Percentiles rank a stretch among this genome's conserved stretches.
Evolutionary conservation across 768 basidiomycete genomes (phyloP).

Genomic region (Tephrocybe sp.): DNA sequence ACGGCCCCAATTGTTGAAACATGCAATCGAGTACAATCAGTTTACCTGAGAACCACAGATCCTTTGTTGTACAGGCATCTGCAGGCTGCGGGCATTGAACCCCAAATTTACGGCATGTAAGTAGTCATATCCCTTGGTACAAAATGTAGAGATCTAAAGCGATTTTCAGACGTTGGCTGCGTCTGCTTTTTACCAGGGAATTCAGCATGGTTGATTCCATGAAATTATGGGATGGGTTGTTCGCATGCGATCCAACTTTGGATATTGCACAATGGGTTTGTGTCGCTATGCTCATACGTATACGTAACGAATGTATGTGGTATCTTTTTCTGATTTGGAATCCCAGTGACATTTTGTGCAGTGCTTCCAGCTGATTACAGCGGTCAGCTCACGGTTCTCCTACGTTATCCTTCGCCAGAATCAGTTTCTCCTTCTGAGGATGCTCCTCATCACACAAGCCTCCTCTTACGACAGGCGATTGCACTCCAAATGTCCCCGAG

Average conservation of each 20-base stretch:
- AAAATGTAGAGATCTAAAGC: slow-evolving; percentile 1
- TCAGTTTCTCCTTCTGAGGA: slow-evolving; percentile 30
- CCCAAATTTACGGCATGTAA: slow-evolving; percentile 95
- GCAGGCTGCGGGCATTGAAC: slow-evolving; percentile 82
- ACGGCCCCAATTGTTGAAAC: slow-evolving; percentile 82
- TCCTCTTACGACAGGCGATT: slow-evolving; percentile 83
- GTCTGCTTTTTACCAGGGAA: slow-evolving; percentile 91
- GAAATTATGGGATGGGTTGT: slow-evolving; percentile 93
- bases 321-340: neutral
- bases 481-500: slow-evolving; percentile 73
- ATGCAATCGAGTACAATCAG: slow-evolving; percentile 77
- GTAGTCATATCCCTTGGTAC: slow-evolving; percentile 24
- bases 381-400: slow-evolving; percentile 73
- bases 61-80: slow-evolving; percentile 73
- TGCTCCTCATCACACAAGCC: slow-evolving; percentile 52
- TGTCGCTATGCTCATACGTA: slow-evolving; percentile 92
- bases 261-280: slow-evolving; percentile 84
- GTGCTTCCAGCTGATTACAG: slow-evolving; percentile 89
- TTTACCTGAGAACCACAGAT: slow-evolving; percentile 72
- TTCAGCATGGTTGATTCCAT: slow-evolving; percentile 78
- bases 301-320: slow-evolving; percentile 76
- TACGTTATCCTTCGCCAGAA: slow-evolving; percentile 77
- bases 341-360: slow-evolving; percentile 27
- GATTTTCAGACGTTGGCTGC: slow-evolving; percentile 77
- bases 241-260: slow-evolving; percentile 81